Percentiles rank a stretch among this genome's conserved stretches.
phyloP scores from a whole-genome alignment of 495 filamentous ascomycete genomes.

The Tuber magnatum region DNA sequence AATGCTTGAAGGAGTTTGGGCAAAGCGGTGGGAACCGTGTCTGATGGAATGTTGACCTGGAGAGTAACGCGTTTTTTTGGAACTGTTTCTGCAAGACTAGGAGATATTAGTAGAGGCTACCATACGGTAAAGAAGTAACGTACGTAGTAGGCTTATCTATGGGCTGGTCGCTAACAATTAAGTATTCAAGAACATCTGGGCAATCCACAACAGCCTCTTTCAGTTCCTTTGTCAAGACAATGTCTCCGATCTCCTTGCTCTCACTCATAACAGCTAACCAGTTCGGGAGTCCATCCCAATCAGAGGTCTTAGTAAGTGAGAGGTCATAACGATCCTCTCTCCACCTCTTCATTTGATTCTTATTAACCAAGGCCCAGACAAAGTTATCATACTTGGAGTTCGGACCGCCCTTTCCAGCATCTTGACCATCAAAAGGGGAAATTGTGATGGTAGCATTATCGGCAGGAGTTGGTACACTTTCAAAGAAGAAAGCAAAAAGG shows the following conservation, averaged over 20 bases:
- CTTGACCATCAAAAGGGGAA: conserved; percentile 87
- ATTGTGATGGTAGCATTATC: conserved; percentile 67
- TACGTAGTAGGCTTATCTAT: conserved; percentile 83
- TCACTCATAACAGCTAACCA: conserved; percentile 96
- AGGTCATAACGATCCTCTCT: conserved; percentile 92
- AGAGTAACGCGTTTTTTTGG: conserved; percentile 83
- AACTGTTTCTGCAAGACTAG: conserved; percentile 72
- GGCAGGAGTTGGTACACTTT: conserved; percentile 57
- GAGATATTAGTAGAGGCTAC: conserved; percentile 34
- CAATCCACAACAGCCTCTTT: conserved; percentile 71
- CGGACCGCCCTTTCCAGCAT: conserved; percentile 55
- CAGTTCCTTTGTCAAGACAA: conserved; percentile 73
- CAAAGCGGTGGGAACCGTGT: conserved; percentile 55
- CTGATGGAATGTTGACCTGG: conserved; percentile 61
- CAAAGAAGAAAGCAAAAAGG: conserved; percentile 67
- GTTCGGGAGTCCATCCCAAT: conserved; percentile 76
- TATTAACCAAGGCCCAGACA: conserved; percentile 92
- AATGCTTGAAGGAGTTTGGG: conserved; percentile 77
- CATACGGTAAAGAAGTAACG: conserved; percentile 37
- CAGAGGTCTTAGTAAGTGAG: conserved; percentile 83
- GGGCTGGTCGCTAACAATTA: conserved; percentile 87
- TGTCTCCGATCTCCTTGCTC: conserved; percentile 89
- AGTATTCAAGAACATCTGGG: conserved; percentile 65
- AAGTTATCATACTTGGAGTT: conserved; percentile 81
- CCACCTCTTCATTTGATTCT: conserved; percentile 81